Evolutionary conservation across 2,329 filamentous ascomycete species (phyloP), one percentile per base, ranked within the genome.

Genomic region (Elsinoe arachidis): DNA sequence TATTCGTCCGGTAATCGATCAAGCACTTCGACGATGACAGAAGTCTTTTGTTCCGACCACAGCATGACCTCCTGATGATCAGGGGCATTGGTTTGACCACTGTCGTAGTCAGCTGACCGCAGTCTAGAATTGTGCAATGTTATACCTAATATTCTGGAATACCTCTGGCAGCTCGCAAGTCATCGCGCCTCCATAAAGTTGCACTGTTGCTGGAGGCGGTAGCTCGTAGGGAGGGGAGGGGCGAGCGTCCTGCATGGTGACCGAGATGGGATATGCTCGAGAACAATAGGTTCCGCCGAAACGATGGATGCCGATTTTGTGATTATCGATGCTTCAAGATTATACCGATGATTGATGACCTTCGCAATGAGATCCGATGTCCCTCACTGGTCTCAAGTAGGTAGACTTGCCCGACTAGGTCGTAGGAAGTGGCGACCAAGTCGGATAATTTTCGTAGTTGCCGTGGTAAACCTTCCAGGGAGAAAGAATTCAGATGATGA

Each of bases 21-120:
- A 56, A 88, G 87, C 67, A 97, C 89, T 66, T 97, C 92, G 71
- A 96, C 81, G 65, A 96, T 91, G 69, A 96, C 84, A 73, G 82
- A 90, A 2, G 88, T 89, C 71, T 91, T 91, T 52, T 90, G 90
- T 61, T 87, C 80, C 62, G 82, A 80, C 69, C 95, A 90, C 67
- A 96, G 85, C 75, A 85, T 96, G 64, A 96, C 87, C 77, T 96
- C 92, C 75, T 97, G 91, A 71, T 95, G 88, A 69, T 92, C 86
- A 53, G 87, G 87, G 4, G 91, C 83, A 73, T 90, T 81, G 62
- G 44, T 17, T 11, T 23, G 43, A 14, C 44, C 53, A 21, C 39
- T 55, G 23, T 26, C 5, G 2, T n/a, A 15, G 53, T 53, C 34
- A 53, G 49, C 33, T 51, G 11, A 19, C 9, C 11, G 6, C 30